Percentiles rank a stretch among this genome's conserved stretches.
These are phyloP conservation scores for Gynandropsis gynandra DNA, from an alignment of 345 rosid genomes.

Conservation along the genomic window DNA sequence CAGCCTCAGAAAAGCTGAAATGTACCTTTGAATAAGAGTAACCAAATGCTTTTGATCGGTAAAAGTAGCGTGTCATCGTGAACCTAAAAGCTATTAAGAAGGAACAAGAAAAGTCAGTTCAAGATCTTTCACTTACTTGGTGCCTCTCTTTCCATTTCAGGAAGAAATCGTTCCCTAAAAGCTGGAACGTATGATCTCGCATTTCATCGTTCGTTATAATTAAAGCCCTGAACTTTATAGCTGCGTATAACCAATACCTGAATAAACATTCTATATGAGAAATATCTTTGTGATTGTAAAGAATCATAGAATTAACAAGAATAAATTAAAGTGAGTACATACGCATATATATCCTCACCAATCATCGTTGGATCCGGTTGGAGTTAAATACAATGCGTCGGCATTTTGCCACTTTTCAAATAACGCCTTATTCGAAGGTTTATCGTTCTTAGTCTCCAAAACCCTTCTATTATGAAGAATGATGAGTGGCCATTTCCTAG, in stretches of 20 bases:
- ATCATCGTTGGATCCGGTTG: constrained; percentile 73
- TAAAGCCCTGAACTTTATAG: constrained; percentile 57
- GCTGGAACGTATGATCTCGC: constrained; percentile 75
- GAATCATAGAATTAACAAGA: too few relatives aligned
- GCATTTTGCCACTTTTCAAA: constrained; percentile 58
- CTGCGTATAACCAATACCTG: constrained; percentile 79
- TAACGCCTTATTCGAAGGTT: constrained; percentile 33
- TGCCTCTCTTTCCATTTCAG: constrained; percentile 81
- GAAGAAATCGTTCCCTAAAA: constrained; percentile 64
- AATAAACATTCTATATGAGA: background rate
- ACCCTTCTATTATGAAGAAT: constrained; percentile 55
- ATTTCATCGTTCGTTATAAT: constrained; percentile 72
- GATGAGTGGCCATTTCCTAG: constrained; percentile 59
- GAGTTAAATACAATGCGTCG: constrained; percentile 56
- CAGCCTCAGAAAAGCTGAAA: constrained; percentile 44
- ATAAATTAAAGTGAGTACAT: background rate
- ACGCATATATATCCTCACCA: constrained; percentile 39
- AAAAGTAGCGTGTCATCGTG: background rate
- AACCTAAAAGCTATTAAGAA: background rate
- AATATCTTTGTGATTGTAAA: too few relatives aligned
- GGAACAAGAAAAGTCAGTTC: background rate
- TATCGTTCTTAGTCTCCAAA: constrained; percentile 37
- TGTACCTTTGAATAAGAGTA: constrained; percentile 32
- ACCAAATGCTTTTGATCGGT: constrained; percentile 3
- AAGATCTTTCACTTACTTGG: constrained; percentile 39